Conservation (phyloP, 352 stramenopile genomes). For the Pseudoperonospora humuli region DNA sequence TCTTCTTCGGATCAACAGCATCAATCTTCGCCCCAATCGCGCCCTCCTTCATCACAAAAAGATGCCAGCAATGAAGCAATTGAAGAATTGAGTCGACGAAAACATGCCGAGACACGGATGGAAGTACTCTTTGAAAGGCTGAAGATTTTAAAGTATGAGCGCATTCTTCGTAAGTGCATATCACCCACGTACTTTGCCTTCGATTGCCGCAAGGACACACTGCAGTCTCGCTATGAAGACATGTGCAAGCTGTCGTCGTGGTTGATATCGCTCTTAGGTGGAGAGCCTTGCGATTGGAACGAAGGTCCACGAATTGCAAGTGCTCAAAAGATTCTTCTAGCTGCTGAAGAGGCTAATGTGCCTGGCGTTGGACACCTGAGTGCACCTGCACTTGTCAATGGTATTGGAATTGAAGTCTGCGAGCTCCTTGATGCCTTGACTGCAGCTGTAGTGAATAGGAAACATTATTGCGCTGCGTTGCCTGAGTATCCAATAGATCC, state of each 20-base stretch:
- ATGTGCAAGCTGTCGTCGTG: conserved; percentile 32
- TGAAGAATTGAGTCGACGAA: conserved; percentile 21
- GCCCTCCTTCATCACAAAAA: conserved; percentile 28
- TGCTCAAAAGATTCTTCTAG: conserved; percentile 47
- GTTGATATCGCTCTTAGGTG: conserved; percentile 26
- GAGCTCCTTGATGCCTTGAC: conserved; percentile 41
- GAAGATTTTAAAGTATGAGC: conserved; percentile 41
- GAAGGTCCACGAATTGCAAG: conserved; percentile 18
- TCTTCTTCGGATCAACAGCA: too few relatives aligned
- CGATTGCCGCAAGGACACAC: conserved; percentile 14
- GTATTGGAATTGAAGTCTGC: conserved; percentile 43
- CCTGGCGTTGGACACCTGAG: conserved; percentile 23
- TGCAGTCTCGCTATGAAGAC: conserved; percentile 39
- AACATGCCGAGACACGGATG: conserved; percentile 39
- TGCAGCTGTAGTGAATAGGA: conserved; percentile 25
- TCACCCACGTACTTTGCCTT: conserved; percentile 42
- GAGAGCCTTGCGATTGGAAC: conserved; percentile 13
- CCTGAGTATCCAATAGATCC: conserved; percentile 33
- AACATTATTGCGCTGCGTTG: conserved; percentile 6
- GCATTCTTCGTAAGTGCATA: conserved; percentile 33
- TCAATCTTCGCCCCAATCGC: conserved; percentile 22
- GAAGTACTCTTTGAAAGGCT: conserved; percentile 68
- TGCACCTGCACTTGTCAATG: conserved; percentile 33
- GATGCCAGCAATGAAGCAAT: conserved; percentile 1
- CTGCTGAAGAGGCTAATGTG: conserved; percentile 36